phyloP scores from a whole-genome alignment of 495 filamentous ascomycete species.

The Xylaria bambusicola region DNA sequence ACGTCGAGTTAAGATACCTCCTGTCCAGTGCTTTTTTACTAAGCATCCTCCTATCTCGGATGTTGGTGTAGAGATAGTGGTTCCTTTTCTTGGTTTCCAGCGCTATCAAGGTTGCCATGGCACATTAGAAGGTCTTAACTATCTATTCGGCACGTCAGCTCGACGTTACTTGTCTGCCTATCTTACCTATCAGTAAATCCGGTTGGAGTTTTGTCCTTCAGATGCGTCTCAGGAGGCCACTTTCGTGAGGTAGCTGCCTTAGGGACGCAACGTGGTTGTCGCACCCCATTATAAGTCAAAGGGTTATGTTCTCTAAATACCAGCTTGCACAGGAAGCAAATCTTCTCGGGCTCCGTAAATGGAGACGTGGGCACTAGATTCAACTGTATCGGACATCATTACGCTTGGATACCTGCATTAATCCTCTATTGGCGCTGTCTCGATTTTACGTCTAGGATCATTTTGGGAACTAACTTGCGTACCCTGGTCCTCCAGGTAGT shows the following conservation, averaged over 20 bases:
- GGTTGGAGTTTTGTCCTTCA: background rate
- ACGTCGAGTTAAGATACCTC: too few relatives aligned
- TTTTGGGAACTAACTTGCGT: background rate
- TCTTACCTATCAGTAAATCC: background rate
- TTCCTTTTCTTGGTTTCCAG: background rate
- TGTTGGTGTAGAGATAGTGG: background rate
- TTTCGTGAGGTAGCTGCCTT: background rate
- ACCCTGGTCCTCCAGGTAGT: background rate
- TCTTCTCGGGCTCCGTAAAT: constrained; percentile 1
- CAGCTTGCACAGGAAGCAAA: background rate
- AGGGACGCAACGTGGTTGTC: background rate
- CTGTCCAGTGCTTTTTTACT: too few relatives aligned
- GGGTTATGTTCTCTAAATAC: background rate
- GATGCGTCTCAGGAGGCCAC: background rate
- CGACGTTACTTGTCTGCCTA: background rate
- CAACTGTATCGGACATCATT: background rate
- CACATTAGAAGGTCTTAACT: background rate
- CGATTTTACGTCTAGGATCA: background rate
- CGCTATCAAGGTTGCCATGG: background rate
- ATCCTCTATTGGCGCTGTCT: background rate
- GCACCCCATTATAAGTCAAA: background rate
- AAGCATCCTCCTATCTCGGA: too few relatives aligned
- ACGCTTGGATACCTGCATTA: background rate
- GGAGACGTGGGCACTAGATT: background rate
- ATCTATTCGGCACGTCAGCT: background rate